Evolutionary conservation across 2,329 filamentous ascomycete genomes (phyloP).

Genomic region (Epicoccum nigrum): DNA sequence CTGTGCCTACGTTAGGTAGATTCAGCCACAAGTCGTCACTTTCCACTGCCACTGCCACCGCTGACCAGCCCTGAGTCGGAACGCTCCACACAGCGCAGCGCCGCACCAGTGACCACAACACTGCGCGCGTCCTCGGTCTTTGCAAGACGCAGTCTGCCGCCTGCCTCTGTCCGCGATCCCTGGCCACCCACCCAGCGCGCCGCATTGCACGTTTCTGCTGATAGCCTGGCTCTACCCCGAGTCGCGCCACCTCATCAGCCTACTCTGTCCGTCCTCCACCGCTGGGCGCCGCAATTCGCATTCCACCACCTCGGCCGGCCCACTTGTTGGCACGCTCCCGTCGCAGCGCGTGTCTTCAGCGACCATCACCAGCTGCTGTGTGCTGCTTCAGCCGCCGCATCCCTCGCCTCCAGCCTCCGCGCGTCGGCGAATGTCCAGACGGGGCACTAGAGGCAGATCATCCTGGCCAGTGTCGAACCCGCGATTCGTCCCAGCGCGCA

Average conservation of each 20-base stretch:
- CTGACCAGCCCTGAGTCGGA: conserved; percentile 9
- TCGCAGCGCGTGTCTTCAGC: conserved; percentile 10
- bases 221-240: conserved; percentile 4
- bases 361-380: conserved; percentile 8
- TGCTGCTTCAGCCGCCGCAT: conserved; percentile 6
- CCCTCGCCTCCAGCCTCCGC: conserved; percentile 4
- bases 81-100: conserved; percentile 16
- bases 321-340: conserved; percentile 16
- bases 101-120: neutral
- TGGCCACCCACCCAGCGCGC: neutral
- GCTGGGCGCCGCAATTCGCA: conserved; percentile 23
- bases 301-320: conserved; percentile 22
- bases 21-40: conserved; percentile 19
- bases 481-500: conserved; percentile 15
- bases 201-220: conserved; percentile 5
- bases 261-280: conserved; percentile 9
- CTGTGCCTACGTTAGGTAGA: conserved; percentile 13
- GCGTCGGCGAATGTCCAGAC: conserved; percentile 13
- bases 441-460: conserved; percentile 19
- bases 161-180: neutral
- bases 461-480: conserved; percentile 21
- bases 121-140: conserved; percentile 7
- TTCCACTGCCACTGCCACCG: no score
- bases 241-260: conserved; percentile 15
- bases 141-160: conserved; percentile 10